Percentiles rank a stretch among this genome's conserved stretches.
Evolutionary conservation across 306 rosid genomes (phyloP).

Genomic region (Nissolia schottii): DNA sequence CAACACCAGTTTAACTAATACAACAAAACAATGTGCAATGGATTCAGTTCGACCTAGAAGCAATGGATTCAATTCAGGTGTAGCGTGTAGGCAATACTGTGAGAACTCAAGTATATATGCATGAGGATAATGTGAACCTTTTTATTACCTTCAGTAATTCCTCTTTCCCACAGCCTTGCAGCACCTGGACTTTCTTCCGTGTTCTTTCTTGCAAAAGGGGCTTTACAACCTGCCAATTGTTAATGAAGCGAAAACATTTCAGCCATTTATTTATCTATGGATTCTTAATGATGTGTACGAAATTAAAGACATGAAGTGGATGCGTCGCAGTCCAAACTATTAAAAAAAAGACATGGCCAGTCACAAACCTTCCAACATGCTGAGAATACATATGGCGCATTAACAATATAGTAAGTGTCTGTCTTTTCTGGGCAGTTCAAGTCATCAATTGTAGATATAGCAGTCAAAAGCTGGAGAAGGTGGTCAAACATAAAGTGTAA

Average conservation of each 20-base stretch:
- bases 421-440: conserved; percentile 98
- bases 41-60: neutral
- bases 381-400: conserved; percentile 81
- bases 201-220: conserved; percentile 98
- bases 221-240: conserved; percentile 66
- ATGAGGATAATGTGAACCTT: neutral
- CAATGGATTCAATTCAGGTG: no score
- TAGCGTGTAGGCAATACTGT: no score
- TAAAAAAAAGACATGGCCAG: neutral
- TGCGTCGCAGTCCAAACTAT: neutral
- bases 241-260: neutral
- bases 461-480: conserved; percentile 77
- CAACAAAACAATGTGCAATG: neutral
- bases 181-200: conserved; percentile 78
- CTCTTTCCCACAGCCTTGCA: conserved; percentile 84
- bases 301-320: conserved; percentile 2
- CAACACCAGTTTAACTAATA: neutral
- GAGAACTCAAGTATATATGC: no score
- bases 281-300: neutral
- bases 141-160: conserved; percentile 84
- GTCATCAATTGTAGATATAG: conserved; percentile 85
- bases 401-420: conserved; percentile 78
- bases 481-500: conserved; percentile 28
- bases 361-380: conserved; percentile 97
- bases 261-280: conserved; percentile 11